Conservation (phyloP, 2,329 filamentous ascomycete genomes). For the Aspergillus pseudonomiae region DNA sequence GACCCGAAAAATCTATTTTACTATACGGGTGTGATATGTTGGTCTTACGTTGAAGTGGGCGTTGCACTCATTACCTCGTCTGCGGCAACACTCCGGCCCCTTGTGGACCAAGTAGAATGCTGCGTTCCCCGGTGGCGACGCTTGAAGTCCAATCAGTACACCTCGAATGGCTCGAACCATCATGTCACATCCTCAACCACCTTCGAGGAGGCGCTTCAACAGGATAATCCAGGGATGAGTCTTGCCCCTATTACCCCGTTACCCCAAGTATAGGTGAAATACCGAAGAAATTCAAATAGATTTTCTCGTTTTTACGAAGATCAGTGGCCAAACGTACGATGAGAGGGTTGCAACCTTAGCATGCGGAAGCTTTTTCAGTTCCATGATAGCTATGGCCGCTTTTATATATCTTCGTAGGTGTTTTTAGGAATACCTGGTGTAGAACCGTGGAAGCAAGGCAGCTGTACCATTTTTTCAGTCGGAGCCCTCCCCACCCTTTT, state of each 20-base stretch:
- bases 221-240: neutral
- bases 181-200: neutral
- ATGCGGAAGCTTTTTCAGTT: too few species aligned
- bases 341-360: neutral
- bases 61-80: conserved; percentile 7
- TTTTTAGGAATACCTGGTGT: neutral
- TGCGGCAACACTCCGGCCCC: conserved; percentile 5
- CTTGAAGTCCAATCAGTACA: neutral
- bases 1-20: conserved; percentile 11
- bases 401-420: neutral
- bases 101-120: neutral
- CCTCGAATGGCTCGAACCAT: neutral
- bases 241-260: neutral
- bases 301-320: neutral
- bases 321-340: neutral
- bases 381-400: too few species aligned
- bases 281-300: neutral
- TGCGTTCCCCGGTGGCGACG: neutral
- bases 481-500: neutral
- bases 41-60: conserved; percentile 6
- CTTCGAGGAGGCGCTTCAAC: neutral
- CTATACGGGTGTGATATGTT: neutral
- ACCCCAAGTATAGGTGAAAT: neutral
- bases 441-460: neutral
- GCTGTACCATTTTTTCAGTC: neutral